These are phyloP conservation scores for Lophiostoma macrostomum DNA, from an alignment of 495 filamentous ascomycete genomes.

Conservation along the genomic window DNA sequence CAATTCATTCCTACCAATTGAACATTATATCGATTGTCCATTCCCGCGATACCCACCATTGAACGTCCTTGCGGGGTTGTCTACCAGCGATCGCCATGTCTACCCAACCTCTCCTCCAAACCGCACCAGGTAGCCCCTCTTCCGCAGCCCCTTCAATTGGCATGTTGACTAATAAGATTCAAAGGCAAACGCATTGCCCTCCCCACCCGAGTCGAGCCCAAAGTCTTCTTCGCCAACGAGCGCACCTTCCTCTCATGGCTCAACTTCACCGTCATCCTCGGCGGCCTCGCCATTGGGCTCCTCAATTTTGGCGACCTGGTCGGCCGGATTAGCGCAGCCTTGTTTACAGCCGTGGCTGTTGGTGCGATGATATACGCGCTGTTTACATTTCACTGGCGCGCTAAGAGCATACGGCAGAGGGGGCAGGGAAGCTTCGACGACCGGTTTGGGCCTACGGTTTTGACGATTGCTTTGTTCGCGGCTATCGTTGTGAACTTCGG, in stretches of 20 bases:
- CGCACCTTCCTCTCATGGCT: conserved; percentile 99
- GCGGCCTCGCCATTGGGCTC: conserved; percentile 90
- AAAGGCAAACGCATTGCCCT: conserved; percentile 98
- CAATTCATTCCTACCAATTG: background rate
- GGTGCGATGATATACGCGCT: conserved; percentile 93
- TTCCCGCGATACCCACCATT: too few relatives aligned
- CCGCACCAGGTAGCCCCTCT: conserved; percentile 64
- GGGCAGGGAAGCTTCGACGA: conserved; percentile 97
- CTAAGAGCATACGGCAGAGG: conserved; percentile 82
- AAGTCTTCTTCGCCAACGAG: conserved; percentile 99
- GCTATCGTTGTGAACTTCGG: conserved; percentile 95
- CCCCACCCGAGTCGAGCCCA: conserved; percentile 95
- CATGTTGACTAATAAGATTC: conserved; percentile 19
- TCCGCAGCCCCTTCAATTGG: conserved; percentile 7
- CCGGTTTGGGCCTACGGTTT: conserved; percentile 82
- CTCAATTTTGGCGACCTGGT: conserved; percentile 96
- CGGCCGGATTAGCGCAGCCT: conserved; percentile 83
- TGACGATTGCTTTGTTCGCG: conserved; percentile 77
- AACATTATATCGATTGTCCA: too few relatives aligned
- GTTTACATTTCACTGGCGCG: conserved; percentile 93
- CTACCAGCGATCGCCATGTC: conserved; percentile 61
- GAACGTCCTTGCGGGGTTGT: conserved; percentile 13
- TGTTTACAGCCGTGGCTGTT: conserved; percentile 96
- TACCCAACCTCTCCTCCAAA: conserved; percentile 90
- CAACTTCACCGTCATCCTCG: conserved; percentile 97